Evolutionary conservation across 495 filamentous ascomycete genomes (phyloP).

Genomic region (Cairneyella variabilis): DNA sequence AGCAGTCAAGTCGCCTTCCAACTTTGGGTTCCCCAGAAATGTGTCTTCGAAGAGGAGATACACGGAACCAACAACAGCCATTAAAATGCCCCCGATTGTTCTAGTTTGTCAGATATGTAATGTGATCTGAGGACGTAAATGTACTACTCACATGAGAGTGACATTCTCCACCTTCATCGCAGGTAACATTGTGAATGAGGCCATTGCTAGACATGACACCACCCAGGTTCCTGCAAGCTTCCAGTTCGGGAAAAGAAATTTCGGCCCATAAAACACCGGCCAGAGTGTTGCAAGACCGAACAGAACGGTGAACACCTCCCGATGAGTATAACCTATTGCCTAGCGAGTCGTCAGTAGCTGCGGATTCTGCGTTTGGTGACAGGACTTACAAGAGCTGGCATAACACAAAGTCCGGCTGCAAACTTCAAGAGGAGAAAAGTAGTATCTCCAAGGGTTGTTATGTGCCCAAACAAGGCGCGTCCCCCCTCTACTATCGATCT

Average conservation of each 20-base stretch:
- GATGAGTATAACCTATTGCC: slow-evolving; percentile 78
- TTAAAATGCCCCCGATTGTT: slow-evolving; percentile 69
- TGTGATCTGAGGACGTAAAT: not conserved
- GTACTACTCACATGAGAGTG: slow-evolving; percentile 63
- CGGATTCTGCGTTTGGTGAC: too few relatives aligned
- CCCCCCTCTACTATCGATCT: slow-evolving; percentile 64
- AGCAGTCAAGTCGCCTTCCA: slow-evolving; percentile 17
- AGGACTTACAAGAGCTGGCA: slow-evolving; percentile 77
- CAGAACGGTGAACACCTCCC: slow-evolving; percentile 80
- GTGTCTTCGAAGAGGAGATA: slow-evolving; percentile 81
- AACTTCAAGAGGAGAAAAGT: slow-evolving; percentile 57
- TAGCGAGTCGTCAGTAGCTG: too few relatives aligned
- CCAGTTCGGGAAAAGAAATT: slow-evolving; percentile 63
- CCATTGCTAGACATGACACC: slow-evolving; percentile 75
- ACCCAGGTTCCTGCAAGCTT: slow-evolving; percentile 70
- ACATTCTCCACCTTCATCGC: slow-evolving; percentile 80
- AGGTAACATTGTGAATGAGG: slow-evolving; percentile 83
- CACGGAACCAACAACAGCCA: slow-evolving; percentile 71
- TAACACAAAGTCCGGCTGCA: slow-evolving; percentile 62
- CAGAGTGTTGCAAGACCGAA: slow-evolving; percentile 74
- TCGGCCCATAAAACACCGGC: slow-evolving; percentile 69
- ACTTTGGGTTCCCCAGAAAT: slow-evolving; percentile 43
- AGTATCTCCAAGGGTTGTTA: slow-evolving; percentile 52
- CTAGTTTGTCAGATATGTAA: slow-evolving; percentile 36
- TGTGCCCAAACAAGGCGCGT: slow-evolving; percentile 62